These are phyloP conservation scores for Microdochium trichocladiopsis DNA, from an alignment of 2,329 filamentous ascomycete species.

Conservation along the genomic window DNA sequence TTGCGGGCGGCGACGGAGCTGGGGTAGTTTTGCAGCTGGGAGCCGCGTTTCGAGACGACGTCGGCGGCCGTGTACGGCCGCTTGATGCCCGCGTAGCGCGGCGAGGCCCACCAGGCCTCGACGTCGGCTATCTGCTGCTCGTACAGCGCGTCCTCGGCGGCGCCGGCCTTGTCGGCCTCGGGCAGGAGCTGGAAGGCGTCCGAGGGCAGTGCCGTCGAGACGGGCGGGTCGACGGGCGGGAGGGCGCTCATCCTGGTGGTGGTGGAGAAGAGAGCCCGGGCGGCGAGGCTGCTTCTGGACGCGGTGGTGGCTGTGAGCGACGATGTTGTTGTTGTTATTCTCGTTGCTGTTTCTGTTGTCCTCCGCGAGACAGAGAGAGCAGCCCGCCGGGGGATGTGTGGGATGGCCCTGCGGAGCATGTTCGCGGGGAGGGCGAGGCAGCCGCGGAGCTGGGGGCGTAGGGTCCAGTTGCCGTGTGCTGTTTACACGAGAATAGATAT, in stretches of 20 bases:
- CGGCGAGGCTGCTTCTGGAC: conserved; percentile 2
- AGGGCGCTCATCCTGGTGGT: conserved; percentile 40
- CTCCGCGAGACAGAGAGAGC: conserved; percentile 10
- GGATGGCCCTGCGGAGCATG: conserved; percentile 20
- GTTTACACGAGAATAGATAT: too few species aligned
- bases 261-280: conserved; percentile 17
- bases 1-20: conserved; percentile 94
- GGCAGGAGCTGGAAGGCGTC: conserved; percentile 84
- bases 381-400: conserved; percentile 15
- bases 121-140: conserved; percentile 79
- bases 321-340: too few species aligned
- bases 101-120: conserved; percentile 82
- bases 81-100: conserved; percentile 83
- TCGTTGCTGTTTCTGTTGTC: too few species aligned
- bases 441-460: too few species aligned
- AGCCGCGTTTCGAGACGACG: conserved; percentile 87
- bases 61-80: conserved; percentile 85
- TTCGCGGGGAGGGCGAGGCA: conserved; percentile 2
- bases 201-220: conserved; percentile 54
- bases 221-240: conserved; percentile 49
- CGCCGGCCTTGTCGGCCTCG: conserved; percentile 68
- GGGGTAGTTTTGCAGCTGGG: conserved; percentile 79
- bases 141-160: conserved; percentile 78
- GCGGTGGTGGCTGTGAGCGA: too few species aligned
- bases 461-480: too few species aligned